phyloP scores from a whole-genome alignment of 2,329 filamentous ascomycete genomes.

The Hortaea sp. region DNA sequence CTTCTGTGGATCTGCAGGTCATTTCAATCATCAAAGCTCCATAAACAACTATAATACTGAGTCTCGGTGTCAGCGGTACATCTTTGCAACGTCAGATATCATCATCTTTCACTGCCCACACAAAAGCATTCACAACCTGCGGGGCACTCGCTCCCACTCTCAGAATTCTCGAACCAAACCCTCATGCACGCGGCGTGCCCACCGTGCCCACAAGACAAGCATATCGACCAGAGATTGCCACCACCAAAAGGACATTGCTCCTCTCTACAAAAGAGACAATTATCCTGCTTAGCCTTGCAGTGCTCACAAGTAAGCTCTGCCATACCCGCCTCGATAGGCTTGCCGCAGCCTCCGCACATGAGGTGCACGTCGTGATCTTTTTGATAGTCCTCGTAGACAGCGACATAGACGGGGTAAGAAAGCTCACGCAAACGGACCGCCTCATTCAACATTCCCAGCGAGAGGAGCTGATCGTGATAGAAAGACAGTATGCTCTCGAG shows the following conservation, averaged over 20 bases:
- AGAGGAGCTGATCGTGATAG: constrained; percentile 47
- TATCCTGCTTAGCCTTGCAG: constrained; percentile 34
- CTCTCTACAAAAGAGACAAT: constrained; percentile 36
- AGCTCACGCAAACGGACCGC: constrained; percentile 48
- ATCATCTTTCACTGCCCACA: constrained; percentile 22
- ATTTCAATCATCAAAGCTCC: too few species aligned
- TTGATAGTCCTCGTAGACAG: constrained; percentile 47
- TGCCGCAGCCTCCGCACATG: constrained; percentile 47
- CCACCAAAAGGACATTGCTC: constrained; percentile 28
- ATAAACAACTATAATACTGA: too few species aligned
- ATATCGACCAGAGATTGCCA: constrained; percentile 31
- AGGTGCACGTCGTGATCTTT: constrained; percentile 45
- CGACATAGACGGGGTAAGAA: constrained; percentile 44
- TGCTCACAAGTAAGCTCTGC: constrained; percentile 43
- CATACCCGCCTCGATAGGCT: constrained; percentile 41
- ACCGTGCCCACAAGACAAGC: constrained; percentile 51
- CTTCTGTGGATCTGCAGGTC: too few species aligned
- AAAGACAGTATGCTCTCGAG: constrained; percentile 45
- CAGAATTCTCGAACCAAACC: constrained; percentile 43
- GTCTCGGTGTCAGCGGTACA: too few species aligned
- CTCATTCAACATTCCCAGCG: constrained; percentile 37
- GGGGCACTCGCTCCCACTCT: constrained; percentile 46
- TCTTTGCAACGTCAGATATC: too few species aligned
- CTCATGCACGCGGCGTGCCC: constrained; percentile 49
- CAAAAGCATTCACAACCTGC: constrained; percentile 47